Percentiles rank a stretch among this genome's conserved stretches.
These are phyloP conservation scores for Leccinum boreale DNA, from an alignment of 768 basidiomycete species.

Conservation along the genomic window DNA sequence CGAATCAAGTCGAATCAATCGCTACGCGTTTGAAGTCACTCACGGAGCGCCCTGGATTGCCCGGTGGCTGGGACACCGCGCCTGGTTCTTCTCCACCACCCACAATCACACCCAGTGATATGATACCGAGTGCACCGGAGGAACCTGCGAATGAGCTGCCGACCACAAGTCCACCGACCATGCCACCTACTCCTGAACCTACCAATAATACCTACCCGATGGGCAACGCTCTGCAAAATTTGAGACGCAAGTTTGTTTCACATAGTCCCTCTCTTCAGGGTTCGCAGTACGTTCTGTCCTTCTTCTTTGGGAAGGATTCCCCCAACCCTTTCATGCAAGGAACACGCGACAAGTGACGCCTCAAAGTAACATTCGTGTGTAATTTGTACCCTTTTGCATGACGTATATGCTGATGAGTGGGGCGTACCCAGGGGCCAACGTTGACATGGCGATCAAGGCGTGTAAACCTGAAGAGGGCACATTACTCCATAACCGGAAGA, in stretches of 20 bases:
- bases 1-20: not conserved
- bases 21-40: slow-evolving; percentile 19
- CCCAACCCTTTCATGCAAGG: slow-evolving; percentile 8
- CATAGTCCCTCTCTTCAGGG: slow-evolving; percentile 16
- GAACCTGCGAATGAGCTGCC: slow-evolving; percentile 3
- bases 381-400: not conserved
- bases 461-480: slow-evolving; percentile 67
- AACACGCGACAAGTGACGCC: slow-evolving; percentile 36
- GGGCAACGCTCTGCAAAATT: slow-evolving; percentile 22
- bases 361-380: slow-evolving; percentile 41
- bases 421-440: slow-evolving; percentile 46
- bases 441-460: slow-evolving; percentile 67
- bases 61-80: slow-evolving; percentile 22
- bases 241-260: slow-evolving; percentile 25
- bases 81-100: slow-evolving; percentile 13
- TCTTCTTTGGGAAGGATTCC: not conserved
- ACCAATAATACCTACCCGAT: slow-evolving; percentile 5
- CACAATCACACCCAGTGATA: not conserved
- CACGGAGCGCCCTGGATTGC: slow-evolving; percentile 14
- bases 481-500: slow-evolving; percentile 58
- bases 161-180: not conserved
- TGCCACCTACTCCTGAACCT: slow-evolving; percentile 5
- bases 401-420: not conserved
- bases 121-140: slow-evolving; percentile 5
- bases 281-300: slow-evolving; percentile 16